Base-by-base conservation (phyloP, 106 monocot genomes). In the Phalaenopsis equestris region DNA sequence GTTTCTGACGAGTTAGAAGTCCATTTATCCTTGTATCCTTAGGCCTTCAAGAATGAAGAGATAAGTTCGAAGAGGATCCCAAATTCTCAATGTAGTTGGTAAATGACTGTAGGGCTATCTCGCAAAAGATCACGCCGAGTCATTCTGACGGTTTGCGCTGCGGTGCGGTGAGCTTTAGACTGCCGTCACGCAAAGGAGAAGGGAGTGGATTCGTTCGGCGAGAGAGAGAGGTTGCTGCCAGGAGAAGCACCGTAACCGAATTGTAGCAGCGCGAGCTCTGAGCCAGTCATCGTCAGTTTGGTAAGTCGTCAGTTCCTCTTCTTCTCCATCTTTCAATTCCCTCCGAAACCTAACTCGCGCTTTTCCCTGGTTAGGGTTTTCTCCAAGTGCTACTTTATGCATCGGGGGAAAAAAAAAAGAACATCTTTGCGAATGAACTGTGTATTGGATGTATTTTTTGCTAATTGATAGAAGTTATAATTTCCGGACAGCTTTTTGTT, bases 91-190 rank as follows among this genome's bases (percentile, higher is more conserved):
- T 21, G 21, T 61, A 61, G 21, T 61, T n/a, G 24, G 16, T 1
- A 16, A 15, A 8, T 8, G 8, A 23, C 23, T 5, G 8, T 23
- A 5, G 64, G 64, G 3, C 24, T 65, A 8, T 65, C 23, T 6
- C n/a, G 24, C 21, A 65, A 23, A 5, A 30, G 21, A 6, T 65
- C 24, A 30, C 64, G 64, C 64, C 64, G 23, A 65, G 9, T 30
- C 14, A 23, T 12, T 39, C 70, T 2, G 38, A 56, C 16, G 77
- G 78, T 72, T 70, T 83, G 55, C n/a, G 77, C 67, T 77, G 78
- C 82, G 42, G 42, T 72, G 82, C 82, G 82, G 82, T 83, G 36
- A 83, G 55, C 77, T 77, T 83, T 83, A 83, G 82, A 83, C 37
- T 55, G 30, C 42, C 49, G 70, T 83, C 72, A 83, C 82, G 37